Percentiles rank a stretch among this genome's conserved stretches.
phyloP scores from a whole-genome alignment of 2,329 filamentous ascomycete genomes.

The Fusarium luffae region DNA sequence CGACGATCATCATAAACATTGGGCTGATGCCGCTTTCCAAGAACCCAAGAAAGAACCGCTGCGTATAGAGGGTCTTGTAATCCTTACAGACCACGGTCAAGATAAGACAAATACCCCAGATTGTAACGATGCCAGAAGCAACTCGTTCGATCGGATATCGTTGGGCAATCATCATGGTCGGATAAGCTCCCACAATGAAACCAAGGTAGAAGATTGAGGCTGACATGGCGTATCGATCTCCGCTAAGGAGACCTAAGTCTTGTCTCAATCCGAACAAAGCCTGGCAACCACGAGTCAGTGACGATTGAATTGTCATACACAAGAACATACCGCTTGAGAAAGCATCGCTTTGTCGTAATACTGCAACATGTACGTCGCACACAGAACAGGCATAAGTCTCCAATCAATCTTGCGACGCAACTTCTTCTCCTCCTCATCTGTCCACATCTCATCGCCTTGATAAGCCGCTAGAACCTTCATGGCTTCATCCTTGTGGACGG shows the following conservation, averaged over 20 bases:
- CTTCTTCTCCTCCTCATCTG: conserved; percentile 54
- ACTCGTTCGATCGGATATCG: conserved; percentile 59
- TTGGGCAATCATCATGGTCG: conserved; percentile 55
- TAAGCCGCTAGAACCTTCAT: conserved; percentile 56
- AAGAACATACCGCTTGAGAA: conserved; percentile 58
- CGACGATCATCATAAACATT: conserved; percentile 65
- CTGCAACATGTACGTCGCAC: conserved; percentile 58
- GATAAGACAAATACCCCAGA: conserved; percentile 54
- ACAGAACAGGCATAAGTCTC: conserved; percentile 58
- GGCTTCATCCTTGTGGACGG: conserved; percentile 45
- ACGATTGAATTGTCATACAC: accelerated
- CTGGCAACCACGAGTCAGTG: not conserved
- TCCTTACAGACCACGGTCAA: conserved; percentile 52
- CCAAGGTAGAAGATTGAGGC: conserved; percentile 62
- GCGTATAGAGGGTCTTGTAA: conserved; percentile 54
- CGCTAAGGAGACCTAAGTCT: conserved; percentile 49
- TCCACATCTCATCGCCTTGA: conserved; percentile 56
- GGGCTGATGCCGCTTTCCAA: conserved; percentile 67
- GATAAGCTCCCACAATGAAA: conserved; percentile 60
- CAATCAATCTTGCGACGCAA: conserved; percentile 49
- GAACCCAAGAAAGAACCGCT: conserved; percentile 67
- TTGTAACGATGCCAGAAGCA: conserved; percentile 47
- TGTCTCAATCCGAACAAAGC: conserved; percentile 36
- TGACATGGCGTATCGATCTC: conserved; percentile 57
- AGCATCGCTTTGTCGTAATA: conserved; percentile 66